These are phyloP conservation scores for Alternaria ethzedia DNA, from an alignment of 2,329 filamentous ascomycete genomes.

Conservation along the genomic window DNA sequence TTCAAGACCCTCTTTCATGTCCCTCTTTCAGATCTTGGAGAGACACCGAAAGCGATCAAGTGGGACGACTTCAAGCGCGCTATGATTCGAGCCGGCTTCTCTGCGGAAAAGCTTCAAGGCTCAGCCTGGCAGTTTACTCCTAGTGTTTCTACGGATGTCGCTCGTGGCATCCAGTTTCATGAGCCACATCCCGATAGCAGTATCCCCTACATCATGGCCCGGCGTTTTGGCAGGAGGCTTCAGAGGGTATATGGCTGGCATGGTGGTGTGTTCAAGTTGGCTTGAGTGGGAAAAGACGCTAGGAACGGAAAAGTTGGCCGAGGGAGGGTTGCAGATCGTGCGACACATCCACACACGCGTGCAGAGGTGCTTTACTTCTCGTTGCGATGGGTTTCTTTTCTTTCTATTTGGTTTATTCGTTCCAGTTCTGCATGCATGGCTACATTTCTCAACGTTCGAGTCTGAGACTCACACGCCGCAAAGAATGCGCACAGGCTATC, in stretches of 20 bases:
- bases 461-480: no score
- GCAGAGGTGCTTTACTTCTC: no score
- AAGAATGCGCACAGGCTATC: no score
- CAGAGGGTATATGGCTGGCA: constrained; percentile 15
- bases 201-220: constrained; percentile 56
- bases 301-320: no score
- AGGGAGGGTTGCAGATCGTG: no score
- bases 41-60: constrained; percentile 55
- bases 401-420: no score
- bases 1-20: not conserved
- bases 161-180: constrained; percentile 64
- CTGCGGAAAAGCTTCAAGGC: constrained; percentile 64
- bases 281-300: not conserved
- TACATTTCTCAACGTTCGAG: no score
- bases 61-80: constrained; percentile 63
- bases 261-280: not conserved
- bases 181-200: constrained; percentile 64
- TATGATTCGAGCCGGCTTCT: constrained; percentile 59
- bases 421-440: no score
- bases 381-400: no score
- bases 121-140: constrained; percentile 64
- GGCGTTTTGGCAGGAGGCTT: constrained; percentile 57
- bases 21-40: constrained; percentile 5
- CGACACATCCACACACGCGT: no score
- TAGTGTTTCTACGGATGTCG: constrained; percentile 42